phyloP scores from a whole-genome alignment of 2,329 filamentous ascomycete species.

The Shiraia sp. region DNA sequence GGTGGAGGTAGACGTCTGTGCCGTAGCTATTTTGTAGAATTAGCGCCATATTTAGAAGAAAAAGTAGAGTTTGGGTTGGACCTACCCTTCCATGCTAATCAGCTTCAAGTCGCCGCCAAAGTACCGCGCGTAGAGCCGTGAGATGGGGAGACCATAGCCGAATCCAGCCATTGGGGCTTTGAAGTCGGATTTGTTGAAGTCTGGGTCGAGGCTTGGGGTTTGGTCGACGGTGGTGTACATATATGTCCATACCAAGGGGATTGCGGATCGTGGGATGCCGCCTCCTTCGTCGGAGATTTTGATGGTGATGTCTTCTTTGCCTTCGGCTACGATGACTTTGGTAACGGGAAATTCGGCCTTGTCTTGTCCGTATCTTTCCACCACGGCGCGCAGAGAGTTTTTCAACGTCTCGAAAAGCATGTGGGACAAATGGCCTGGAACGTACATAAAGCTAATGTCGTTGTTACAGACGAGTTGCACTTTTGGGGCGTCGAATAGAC shows the following conservation, averaged over 20 bases:
- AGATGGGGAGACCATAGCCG: constrained; percentile 96
- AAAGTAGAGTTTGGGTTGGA: constrained; percentile 1
- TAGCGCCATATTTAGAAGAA: constrained; percentile 20
- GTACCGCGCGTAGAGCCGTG: constrained; percentile 90
- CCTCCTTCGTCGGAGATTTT: constrained; percentile 97
- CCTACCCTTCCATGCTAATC: constrained; percentile 99
- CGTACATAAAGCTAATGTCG: constrained; percentile 98
- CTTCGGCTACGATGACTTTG: constrained; percentile 96
- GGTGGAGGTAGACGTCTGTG: constrained; percentile 96
- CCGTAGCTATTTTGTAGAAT: constrained; percentile 69
- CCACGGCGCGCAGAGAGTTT: constrained; percentile 95
- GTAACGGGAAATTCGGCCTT: constrained; percentile 96
- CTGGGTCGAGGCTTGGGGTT: constrained; percentile 90
- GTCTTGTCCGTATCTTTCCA: constrained; percentile 92
- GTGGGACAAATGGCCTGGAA: constrained; percentile 96
- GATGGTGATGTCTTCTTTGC: constrained; percentile 98
- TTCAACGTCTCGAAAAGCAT: constrained; percentile 99
- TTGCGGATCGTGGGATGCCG: constrained; percentile 88
- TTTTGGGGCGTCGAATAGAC: constrained; percentile 93
- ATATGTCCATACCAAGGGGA: constrained; percentile 99
- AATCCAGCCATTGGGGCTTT: constrained; percentile 99
- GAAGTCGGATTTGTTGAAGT: constrained; percentile 99
- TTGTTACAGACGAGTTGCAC: constrained; percentile 95
- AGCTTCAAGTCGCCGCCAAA: constrained; percentile 96
- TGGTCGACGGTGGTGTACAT: constrained; percentile 99